Base-by-base conservation (phyloP, 208 protist genomes). In the Novymonas esmeraldas region DNA sequence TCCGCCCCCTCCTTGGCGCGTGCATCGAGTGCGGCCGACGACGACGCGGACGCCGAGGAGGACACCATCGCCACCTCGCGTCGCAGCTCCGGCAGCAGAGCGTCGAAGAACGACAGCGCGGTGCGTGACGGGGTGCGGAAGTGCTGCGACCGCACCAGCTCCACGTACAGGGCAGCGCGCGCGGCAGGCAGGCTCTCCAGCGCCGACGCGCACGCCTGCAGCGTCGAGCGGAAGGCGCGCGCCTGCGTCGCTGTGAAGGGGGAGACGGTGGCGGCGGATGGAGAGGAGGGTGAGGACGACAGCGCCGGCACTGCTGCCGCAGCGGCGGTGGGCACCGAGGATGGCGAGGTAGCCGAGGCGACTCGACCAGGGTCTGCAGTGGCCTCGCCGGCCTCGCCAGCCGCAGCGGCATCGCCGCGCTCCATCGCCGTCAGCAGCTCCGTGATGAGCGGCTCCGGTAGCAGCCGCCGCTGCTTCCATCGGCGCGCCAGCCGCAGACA, bases 181-280 rank as follows among this genome's bases (percentile, higher is more conserved):
- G 76, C 51, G 22, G 70, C 29, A 7, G 82, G 85, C 29, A 95
- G 82, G 9, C 62, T 51, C 70, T 92, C 86, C 69, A 95, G 69
- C 60, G 89, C 66, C 7, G 75, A 75, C 28, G 76, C 49, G 42
- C 81, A 91, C 39, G 67, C 70, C 36, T 87, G 83, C 55, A 95
- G 65, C 33, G 77, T 76, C 13, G 78, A 64, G n/a, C 62, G 68
- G 48, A 87, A 87, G 16, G 64, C 51, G 18, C 66, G 64, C 24
- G 81, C 76, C 78, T 95, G 77, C 1, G 51, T 64, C 2, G 57
- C 66, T 6, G 68, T 80, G 56, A 79, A 75, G 52, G 52, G 10
- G 20, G 50, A 7, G 0, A 45, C 11, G 31, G 55, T 31, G 16
- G 50, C 29, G 51, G 2, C 29, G 1, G 31, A 16, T 22, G 18